phyloP scores from a whole-genome alignment of 2,329 filamentous ascomycete species.

The Clonostachys sp. region DNA sequence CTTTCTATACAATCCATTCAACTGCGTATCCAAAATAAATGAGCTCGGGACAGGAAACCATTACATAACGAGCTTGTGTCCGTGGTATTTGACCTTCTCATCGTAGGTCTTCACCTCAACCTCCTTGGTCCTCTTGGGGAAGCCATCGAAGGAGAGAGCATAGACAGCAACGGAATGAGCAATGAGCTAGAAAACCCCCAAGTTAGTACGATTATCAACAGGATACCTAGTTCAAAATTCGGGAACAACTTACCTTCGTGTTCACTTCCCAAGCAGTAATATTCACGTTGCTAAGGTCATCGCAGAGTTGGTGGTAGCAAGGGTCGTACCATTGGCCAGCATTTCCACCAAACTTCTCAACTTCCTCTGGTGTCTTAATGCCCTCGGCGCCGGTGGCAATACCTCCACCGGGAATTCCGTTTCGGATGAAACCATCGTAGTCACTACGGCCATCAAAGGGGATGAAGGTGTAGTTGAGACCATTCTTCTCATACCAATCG shows the following conservation, averaged over 20 bases:
- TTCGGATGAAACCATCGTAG: conserved; percentile 71
- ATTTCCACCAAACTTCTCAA: conserved; percentile 63
- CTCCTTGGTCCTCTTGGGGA: conserved; percentile 47
- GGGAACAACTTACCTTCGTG: conserved; percentile 41
- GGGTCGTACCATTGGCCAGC: conserved; percentile 56
- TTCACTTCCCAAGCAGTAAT: conserved; percentile 57
- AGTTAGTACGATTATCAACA: not conserved
- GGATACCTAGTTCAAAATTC: not conserved
- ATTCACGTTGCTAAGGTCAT: conserved; percentile 54
- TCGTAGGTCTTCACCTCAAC: conserved; percentile 20
- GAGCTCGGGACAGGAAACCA: not conserved
- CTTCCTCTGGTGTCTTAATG: conserved; percentile 66
- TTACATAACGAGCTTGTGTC: conserved; percentile 41
- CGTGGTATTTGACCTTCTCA: conserved; percentile 41
- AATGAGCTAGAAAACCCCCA: conserved; percentile 41
- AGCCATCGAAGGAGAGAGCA: conserved; percentile 59
- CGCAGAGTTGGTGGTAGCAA: conserved; percentile 60
- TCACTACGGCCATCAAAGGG: conserved; percentile 77
- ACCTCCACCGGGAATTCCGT: conserved; percentile 69
- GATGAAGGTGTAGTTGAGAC: conserved; percentile 64
- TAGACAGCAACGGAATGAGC: conserved; percentile 71
- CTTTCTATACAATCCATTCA: too few species aligned
- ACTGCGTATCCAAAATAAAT: not conserved
- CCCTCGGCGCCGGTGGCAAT: conserved; percentile 76
- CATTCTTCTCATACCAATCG: conserved; percentile 59